Evolutionary conservation across 2,329 filamentous ascomycete genomes (phyloP).

Genomic region (Fusarium palustre): DNA sequence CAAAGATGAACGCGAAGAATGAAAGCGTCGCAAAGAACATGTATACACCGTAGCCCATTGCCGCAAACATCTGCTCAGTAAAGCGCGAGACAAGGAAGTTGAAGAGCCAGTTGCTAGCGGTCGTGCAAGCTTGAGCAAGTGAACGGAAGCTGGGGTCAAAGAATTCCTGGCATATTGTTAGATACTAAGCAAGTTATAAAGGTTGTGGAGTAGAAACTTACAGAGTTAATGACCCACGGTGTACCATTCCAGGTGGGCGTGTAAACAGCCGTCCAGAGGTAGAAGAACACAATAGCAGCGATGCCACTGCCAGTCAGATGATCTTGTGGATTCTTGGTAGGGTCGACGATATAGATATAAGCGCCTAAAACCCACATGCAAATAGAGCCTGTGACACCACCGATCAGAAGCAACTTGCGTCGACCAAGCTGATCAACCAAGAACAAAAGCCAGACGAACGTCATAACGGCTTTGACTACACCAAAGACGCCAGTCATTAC

Average conservation of each 20-base stretch:
- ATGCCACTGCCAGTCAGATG: constrained; percentile 61
- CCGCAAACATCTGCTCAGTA: constrained; percentile 54
- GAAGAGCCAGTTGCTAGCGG: constrained; percentile 67
- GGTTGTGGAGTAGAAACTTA: background rate
- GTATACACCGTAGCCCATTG: constrained; percentile 63
- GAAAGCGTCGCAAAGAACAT: constrained; percentile 67
- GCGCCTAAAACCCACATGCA: constrained; percentile 72
- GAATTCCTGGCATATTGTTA: constrained; percentile 53
- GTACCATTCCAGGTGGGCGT: constrained; percentile 71
- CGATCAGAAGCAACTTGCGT: constrained; percentile 67
- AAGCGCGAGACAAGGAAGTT: constrained; percentile 66
- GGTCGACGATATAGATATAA: constrained; percentile 62
- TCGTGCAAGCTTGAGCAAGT: constrained; percentile 69
- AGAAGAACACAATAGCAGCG: constrained; percentile 74
- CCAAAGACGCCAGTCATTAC: constrained; percentile 76
- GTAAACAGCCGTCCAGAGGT: constrained; percentile 68
- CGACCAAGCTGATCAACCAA: constrained; percentile 67
- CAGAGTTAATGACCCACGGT: constrained; percentile 63
- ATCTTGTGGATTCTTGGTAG: constrained; percentile 47
- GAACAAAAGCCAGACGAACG: constrained; percentile 72
- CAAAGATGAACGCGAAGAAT: constrained; percentile 59
- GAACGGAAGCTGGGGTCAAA: constrained; percentile 59
- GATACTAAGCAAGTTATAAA: accelerated
- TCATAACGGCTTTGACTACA: constrained; percentile 73
- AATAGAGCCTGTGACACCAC: constrained; percentile 67